A percentile compares a stretch with the other conserved stretches of the same genome.
These are phyloP conservation scores for Boletus barrowsii DNA, from an alignment of 768 basidiomycete species.

Conservation along the genomic window DNA sequence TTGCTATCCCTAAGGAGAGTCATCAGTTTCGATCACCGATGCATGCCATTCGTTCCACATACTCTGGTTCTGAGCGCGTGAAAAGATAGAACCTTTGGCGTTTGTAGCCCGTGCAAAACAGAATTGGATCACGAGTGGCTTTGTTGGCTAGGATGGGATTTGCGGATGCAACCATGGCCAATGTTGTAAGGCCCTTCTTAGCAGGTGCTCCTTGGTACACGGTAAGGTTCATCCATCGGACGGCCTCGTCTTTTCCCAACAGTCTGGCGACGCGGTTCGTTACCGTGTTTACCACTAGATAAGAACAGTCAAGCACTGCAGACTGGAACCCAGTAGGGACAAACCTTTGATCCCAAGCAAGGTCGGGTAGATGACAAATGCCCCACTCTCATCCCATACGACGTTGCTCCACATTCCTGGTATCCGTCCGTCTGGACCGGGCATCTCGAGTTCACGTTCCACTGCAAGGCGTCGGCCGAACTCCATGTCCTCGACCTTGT, in stretches of 20 bases:
- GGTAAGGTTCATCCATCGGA: constrained; percentile 83
- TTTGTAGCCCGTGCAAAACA: constrained; percentile 93
- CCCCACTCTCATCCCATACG: constrained; percentile 98
- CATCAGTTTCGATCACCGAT: background rate
- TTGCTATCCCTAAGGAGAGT: constrained; percentile 65
- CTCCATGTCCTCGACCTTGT: constrained; percentile 97
- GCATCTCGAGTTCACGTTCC: constrained; percentile 87
- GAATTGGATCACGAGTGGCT: constrained; percentile 79
- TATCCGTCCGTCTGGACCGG: constrained; percentile 66
- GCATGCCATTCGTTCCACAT: constrained; percentile 31
- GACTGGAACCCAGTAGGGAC: constrained; percentile 11
- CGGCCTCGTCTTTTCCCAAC: constrained; percentile 90
- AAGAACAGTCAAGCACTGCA: background rate
- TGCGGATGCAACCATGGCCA: constrained; percentile 93
- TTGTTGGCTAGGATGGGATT: constrained; percentile 93
- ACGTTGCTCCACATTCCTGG: constrained; percentile 83
- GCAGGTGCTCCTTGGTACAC: constrained; percentile 93
- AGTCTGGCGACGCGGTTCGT: constrained; percentile 89
- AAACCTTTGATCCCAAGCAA: constrained; percentile 92
- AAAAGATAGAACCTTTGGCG: constrained; percentile 93
- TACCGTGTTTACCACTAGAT: constrained; percentile 84
- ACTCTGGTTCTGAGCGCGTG: constrained; percentile 88
- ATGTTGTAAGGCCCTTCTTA: constrained; percentile 80
- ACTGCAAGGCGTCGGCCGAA: constrained; percentile 94
- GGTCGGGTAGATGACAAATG: constrained; percentile 91